These are phyloP conservation scores for Xylaria palmicola DNA, from an alignment of 495 filamentous ascomycete genomes.

Conservation along the genomic window DNA sequence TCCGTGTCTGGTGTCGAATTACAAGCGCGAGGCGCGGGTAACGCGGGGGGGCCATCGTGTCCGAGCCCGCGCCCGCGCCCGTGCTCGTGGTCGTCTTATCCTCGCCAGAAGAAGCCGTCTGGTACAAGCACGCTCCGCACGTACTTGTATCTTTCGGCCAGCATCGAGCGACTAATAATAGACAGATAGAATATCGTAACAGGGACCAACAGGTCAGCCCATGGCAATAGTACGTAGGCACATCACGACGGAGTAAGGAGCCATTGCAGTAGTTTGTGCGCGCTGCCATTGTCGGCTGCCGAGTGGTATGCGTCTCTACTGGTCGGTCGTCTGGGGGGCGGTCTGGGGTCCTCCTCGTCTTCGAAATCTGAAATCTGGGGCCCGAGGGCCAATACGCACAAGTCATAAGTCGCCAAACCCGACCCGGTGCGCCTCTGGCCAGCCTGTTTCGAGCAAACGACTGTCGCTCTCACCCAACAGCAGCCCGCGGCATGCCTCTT, in stretches of 20 bases:
- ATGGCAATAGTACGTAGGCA: neutral
- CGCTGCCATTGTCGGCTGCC: neutral
- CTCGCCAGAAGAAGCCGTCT: too few relatives aligned
- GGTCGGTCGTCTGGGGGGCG: neutral
- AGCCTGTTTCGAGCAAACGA: neutral
- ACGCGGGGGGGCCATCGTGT: too few relatives aligned
- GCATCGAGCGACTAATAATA: constrained; percentile 9
- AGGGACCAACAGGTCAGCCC: constrained; percentile 1
- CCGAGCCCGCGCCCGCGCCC: neutral
- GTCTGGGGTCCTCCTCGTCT: constrained; percentile 3
- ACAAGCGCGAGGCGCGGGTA: constrained; percentile 11
- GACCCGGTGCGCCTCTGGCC: neutral
- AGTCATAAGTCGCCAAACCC: neutral
- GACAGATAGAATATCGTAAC: neutral
- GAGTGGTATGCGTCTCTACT: neutral
- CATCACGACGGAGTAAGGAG: neutral
- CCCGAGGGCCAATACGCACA: neutral
- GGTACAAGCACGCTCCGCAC: too few relatives aligned
- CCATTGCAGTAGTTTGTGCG: neutral
- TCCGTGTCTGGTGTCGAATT: neutral
- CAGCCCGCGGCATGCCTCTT: neutral
- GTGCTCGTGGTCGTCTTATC: neutral
- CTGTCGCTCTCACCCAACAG: neutral
- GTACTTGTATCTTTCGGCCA: neutral
- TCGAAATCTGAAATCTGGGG: constrained; percentile 8